Conservation (phyloP, 345 rosid species). For the Citrus reticulata region DNA sequence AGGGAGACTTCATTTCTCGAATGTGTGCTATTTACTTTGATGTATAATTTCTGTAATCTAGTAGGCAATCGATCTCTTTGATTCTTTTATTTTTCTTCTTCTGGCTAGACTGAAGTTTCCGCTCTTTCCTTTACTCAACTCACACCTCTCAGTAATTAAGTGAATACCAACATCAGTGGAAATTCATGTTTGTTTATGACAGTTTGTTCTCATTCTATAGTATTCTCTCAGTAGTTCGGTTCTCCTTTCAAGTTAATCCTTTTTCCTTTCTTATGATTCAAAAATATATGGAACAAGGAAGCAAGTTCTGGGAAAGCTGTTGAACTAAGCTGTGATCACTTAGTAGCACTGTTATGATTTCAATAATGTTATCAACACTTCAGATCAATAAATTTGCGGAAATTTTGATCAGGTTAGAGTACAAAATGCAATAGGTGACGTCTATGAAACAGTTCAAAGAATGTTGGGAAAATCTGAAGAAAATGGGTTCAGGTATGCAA, state of each 20-base stretch:
- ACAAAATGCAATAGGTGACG: neutral
- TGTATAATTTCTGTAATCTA: constrained; percentile 1
- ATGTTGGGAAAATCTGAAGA: neutral
- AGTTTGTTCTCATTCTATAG: neutral
- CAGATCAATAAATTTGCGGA: neutral
- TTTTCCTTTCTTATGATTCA: neutral
- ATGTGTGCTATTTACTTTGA: neutral
- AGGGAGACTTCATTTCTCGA: neutral
- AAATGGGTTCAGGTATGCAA: too few species aligned
- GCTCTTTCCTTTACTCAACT: neutral
- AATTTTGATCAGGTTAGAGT: neutral
- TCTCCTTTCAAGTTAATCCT: neutral
- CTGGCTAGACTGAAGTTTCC: neutral
- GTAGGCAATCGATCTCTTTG: neutral
- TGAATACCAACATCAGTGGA: neutral
- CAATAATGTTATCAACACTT: neutral
- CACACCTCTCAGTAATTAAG: neutral
- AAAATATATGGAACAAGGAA: neutral
- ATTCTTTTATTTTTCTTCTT: neutral
- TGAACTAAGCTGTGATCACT: neutral
- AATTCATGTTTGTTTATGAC: neutral
- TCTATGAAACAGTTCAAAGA: too few species aligned
- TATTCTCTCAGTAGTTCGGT: neutral
- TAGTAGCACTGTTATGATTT: neutral
- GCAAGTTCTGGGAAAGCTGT: neutral